Conservation (phyloP, 495 filamentous ascomycete genomes). For the Daldinia concentrica region DNA sequence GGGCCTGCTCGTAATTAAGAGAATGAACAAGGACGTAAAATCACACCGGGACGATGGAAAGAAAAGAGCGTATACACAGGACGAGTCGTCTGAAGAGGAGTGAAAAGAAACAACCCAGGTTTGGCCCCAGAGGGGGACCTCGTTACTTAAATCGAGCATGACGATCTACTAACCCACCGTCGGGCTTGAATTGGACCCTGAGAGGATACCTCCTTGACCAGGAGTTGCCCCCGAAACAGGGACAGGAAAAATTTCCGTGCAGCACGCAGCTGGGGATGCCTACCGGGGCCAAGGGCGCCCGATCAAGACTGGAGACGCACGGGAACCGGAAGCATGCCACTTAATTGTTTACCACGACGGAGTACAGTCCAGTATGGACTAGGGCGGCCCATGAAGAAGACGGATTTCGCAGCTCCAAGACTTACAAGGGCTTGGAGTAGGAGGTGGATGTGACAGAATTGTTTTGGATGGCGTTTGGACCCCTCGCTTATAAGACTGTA, state of each 20-base stretch:
- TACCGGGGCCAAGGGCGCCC: conserved; percentile 22
- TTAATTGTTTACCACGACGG: conserved; percentile 31
- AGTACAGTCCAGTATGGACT: conserved; percentile 22
- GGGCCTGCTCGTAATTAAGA: conserved; percentile 65
- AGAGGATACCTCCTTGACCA: conserved; percentile 45
- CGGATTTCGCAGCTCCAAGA: conserved; percentile 31
- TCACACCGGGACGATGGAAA: conserved; percentile 38
- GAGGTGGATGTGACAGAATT: conserved; percentile 56
- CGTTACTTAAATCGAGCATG: conserved; percentile 64
- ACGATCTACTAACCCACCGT: conserved; percentile 49
- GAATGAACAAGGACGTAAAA: conserved; percentile 44
- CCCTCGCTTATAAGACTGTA: conserved; percentile 43
- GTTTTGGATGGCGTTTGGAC: conserved; percentile 60
- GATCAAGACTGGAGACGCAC: conserved; percentile 28
- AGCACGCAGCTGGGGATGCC: conserved; percentile 34
- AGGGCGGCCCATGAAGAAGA: conserved; percentile 19
- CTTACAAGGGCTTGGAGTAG: conserved; percentile 45
- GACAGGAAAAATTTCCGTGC: conserved; percentile 49
- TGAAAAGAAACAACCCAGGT: conserved; percentile 52
- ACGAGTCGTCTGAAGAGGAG: conserved; percentile 48
- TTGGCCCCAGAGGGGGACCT: conserved; percentile 41
- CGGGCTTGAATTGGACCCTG: conserved; percentile 31
- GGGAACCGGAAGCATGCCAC: conserved; percentile 37
- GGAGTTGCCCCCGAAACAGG: conserved; percentile 61
- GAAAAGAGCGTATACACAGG: conserved; percentile 48